A percentile compares a stretch with the other conserved stretches of the same genome.
Evolutionary conservation across 805 yeast species (phyloP).

Genomic region (Kodamaea lidongshanica): DNA sequence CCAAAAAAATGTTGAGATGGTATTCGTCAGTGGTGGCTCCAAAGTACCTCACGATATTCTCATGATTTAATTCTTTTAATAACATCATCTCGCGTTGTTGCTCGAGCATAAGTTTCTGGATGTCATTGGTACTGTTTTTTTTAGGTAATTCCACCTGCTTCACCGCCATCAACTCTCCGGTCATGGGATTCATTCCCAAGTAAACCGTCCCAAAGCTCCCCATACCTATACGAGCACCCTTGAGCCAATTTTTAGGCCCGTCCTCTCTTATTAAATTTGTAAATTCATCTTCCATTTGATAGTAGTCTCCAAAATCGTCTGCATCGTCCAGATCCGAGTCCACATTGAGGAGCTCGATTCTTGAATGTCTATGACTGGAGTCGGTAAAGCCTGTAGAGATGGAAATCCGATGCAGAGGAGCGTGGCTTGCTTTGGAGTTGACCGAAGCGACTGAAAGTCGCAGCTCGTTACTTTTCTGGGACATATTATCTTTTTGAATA

Average conservation of each 20-base stretch:
- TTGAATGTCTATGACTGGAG: constrained; percentile 30
- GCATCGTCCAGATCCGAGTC: constrained; percentile 28
- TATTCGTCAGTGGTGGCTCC: constrained; percentile 78
- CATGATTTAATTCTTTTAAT: constrained; percentile 76
- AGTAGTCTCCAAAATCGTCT: constrained; percentile 10
- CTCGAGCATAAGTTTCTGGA: constrained; percentile 53
- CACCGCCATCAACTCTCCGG: constrained; percentile 96
- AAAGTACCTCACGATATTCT: constrained; percentile 84
- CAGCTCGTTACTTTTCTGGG: constrained; percentile 14
- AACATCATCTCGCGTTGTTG: constrained; percentile 81
- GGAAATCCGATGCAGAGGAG: constrained; percentile 18
- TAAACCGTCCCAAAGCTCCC: constrained; percentile 95
- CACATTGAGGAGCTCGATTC: constrained; percentile 42
- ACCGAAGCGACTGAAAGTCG: constrained; percentile 8
- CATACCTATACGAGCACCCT: constrained; percentile 88
- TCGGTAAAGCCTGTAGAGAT: constrained; percentile 27
- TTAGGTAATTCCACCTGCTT: constrained; percentile 78
- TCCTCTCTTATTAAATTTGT: constrained; percentile 32
- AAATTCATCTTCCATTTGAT: constrained; percentile 39
- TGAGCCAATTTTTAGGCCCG: constrained; percentile 81
- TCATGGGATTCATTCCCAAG: constrained; percentile 82
- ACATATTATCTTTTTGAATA: constrained; percentile 13
- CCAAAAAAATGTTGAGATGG: constrained; percentile 66
- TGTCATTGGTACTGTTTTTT: constrained; percentile 27
- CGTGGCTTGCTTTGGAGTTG: constrained; percentile 4